Base-by-base conservation (phyloP, 805 yeast genomes). In the Monosporozyma aerobia region DNA sequence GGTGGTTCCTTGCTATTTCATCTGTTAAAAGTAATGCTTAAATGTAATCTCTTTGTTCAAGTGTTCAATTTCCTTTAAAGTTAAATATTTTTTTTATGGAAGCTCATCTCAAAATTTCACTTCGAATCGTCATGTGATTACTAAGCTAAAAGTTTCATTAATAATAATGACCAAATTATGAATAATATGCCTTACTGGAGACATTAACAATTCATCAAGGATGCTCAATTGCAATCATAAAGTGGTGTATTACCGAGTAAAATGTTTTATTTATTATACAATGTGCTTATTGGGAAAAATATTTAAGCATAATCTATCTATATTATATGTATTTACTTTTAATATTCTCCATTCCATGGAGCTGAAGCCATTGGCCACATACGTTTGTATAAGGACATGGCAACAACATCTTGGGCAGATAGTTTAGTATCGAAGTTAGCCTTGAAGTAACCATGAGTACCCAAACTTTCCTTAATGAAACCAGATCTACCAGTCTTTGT, bases 401-500 rank as follows among this genome's bases (percentile, higher is more conserved):
- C 97, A 48, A 94, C 82, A 13, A 87, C 83, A 70, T 94, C 99
- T 71, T 90, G 97, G 0, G 97, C 85, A 50, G 86, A 82, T 62
- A 95, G 74, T 63, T 85, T 87, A 54, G 90, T 92, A 66, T 94
- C 97, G 63, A 94, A 94, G 8, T 87, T 85, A 25, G 97, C 96
- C 73, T 94, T 94, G 80, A 85, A 90, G 74, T 92, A 89, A 57
- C 99, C 99, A 68, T 94, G 99, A 1, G 99, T 94, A 72, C 99
- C 99, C 74, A 94, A 77, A 65, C 90, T 81, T 68, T 92, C 97
- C 70, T 88, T 92, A 67, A 95, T 92, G 69, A 86, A 86, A 52
- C 99, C 99, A 22, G 90, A 77, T 69, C 97, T 82, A 49, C 99
- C 99, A 62, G 83, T 78, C 68, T 87, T 89, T 44, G 98, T 90